Conservation (phyloP, 306 rosid species). For the Cucurbita argyrosperma region DNA sequence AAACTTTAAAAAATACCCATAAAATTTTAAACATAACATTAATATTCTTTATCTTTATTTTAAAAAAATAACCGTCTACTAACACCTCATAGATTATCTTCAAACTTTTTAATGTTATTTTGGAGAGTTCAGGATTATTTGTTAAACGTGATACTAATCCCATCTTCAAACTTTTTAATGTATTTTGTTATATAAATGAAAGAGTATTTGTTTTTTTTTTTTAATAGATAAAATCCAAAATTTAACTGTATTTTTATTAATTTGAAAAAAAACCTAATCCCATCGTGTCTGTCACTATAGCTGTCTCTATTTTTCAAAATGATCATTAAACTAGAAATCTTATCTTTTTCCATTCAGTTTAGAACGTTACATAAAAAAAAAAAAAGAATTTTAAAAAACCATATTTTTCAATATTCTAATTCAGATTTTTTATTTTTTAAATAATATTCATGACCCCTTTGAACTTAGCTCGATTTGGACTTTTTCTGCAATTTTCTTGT, state of each 20-base stretch:
- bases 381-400: neutral
- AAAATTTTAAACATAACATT: too few species aligned
- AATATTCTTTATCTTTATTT: too few species aligned
- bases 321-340: neutral
- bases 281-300: neutral
- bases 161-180: too few species aligned
- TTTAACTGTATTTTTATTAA: too few species aligned
- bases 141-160: too few species aligned
- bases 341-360: neutral
- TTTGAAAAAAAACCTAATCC: neutral
- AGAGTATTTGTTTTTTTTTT: too few species aligned
- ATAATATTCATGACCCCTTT: neutral
- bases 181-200: too few species aligned
- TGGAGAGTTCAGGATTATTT: rapidly evolving
- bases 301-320: neutral
- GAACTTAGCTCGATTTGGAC: neutral
- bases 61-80: too few species aligned
- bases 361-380: slow-evolving; percentile 4
- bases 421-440: neutral
- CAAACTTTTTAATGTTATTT: too few species aligned
- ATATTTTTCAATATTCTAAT: neutral
- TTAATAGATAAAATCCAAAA: too few species aligned
- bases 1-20: too few species aligned
- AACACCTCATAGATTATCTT: too few species aligned
- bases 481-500: neutral